A percentile compares a stretch with the other conserved stretches of the same genome.
These are phyloP conservation scores for Echinosophora koreensis DNA, from an alignment of 306 rosid species.

Conservation along the genomic window DNA sequence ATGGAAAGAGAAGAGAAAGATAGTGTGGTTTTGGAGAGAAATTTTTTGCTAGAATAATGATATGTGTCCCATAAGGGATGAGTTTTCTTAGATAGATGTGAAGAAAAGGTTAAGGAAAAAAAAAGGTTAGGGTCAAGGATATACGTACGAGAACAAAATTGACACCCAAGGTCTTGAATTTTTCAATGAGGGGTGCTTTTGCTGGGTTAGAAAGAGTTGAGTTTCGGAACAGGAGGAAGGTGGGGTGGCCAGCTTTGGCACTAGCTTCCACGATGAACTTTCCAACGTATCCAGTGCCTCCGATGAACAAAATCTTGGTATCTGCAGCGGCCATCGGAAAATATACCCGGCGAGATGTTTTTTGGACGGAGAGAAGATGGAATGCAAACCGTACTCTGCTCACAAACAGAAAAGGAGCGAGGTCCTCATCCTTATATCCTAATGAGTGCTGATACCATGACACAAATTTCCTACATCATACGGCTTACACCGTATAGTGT, in stretches of 20 bases:
- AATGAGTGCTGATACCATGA: too few species aligned
- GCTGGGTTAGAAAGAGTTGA: constrained; percentile 55
- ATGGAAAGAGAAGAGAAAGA: too few species aligned
- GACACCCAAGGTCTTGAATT: constrained; percentile 60
- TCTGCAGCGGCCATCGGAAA: constrained; percentile 11
- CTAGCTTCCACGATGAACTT: constrained; percentile 74
- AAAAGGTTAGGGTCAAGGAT: not conserved
- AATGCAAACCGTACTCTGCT: too few species aligned
- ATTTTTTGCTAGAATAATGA: too few species aligned
- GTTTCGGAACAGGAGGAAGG: constrained; percentile 60
- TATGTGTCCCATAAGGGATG: too few species aligned
- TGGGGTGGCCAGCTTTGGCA: constrained; percentile 63
- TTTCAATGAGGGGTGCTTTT: constrained; percentile 55
- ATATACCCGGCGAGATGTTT: not conserved
- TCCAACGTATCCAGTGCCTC: constrained; percentile 78
- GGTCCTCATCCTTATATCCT: too few species aligned
- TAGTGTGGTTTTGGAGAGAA: too few species aligned
- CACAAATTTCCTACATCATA: too few species aligned
- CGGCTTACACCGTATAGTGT: too few species aligned
- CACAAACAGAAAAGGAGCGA: too few species aligned
- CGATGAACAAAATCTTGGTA: constrained; percentile 63
- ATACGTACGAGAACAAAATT: constrained; percentile 52
- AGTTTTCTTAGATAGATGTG: too few species aligned
- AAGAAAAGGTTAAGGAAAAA: not conserved
- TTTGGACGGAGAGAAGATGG: not conserved